A percentile compares a stretch with the other conserved stretches of the same genome.
Conservation (phyloP, 441 rosid genomes). For the Syzygium syzygioides region DNA sequence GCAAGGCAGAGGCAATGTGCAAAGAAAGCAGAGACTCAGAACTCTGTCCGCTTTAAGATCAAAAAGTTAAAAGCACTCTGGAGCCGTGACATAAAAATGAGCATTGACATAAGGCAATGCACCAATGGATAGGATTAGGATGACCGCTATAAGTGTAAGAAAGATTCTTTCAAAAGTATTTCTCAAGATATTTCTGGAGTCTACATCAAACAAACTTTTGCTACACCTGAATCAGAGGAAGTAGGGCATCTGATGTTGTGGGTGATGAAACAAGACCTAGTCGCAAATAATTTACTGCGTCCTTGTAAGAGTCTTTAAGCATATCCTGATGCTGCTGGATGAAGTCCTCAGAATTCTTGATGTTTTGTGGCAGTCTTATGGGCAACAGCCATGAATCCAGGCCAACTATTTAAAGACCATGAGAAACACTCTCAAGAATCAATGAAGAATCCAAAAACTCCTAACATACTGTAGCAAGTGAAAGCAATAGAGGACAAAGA, state of each 20-base stretch:
- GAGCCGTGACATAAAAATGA: not conserved
- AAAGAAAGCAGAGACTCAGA: not conserved
- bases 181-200: not conserved
- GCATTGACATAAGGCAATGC: not conserved
- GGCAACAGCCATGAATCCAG: conserved; percentile 80
- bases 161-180: not conserved
- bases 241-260: conserved; percentile 43
- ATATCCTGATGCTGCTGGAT: not conserved
- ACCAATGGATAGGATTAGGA: not conserved
- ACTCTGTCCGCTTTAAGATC: not conserved
- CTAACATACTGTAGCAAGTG: not conserved
- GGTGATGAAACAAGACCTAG: conserved; percentile 36
- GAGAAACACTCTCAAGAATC: conserved; percentile 4
- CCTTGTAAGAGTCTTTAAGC: conserved; percentile 35
- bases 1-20: not conserved
- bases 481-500: not conserved
- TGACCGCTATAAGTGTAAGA: not conserved
- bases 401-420: conserved; percentile 31
- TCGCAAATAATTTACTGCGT: conserved; percentile 56
- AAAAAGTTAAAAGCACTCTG: not conserved
- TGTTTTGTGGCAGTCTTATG: conserved; percentile 33
- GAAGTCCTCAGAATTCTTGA: conserved; percentile 27
- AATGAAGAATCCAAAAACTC: not conserved
- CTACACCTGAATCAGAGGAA: conserved; percentile 73
- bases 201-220: not conserved